phyloP scores from a whole-genome alignment of 306 rosid species.

The Canavalia gladiata region DNA sequence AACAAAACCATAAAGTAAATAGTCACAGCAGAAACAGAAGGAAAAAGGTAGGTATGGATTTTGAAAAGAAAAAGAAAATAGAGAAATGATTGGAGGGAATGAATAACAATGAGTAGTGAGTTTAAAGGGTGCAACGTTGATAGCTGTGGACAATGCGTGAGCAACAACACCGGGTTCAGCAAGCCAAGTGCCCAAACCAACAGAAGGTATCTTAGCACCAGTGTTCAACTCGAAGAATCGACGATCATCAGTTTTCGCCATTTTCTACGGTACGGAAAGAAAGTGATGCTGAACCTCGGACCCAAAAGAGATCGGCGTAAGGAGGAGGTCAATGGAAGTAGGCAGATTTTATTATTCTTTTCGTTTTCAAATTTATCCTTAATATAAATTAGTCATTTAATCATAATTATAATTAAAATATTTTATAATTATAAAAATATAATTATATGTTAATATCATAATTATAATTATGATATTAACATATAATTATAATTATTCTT shows the following conservation, averaged over 20 bases:
- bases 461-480: no score
- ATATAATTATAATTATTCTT: no score
- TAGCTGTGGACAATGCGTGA: slow-evolving; percentile 62
- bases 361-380: no score
- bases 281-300: no score
- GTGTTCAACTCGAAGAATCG: slow-evolving; percentile 71
- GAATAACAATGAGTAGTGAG: no score
- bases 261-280: background rate
- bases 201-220: slow-evolving; percentile 80
- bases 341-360: no score
- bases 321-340: no score
- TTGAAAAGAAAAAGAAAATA: background rate
- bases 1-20: background rate
- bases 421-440: no score
- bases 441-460: no score
- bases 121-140: slow-evolving; percentile 53
- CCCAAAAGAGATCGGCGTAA: no score
- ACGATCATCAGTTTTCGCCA: slow-evolving; percentile 36
- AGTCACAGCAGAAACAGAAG: background rate
- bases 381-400: no score
- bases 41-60: background rate
- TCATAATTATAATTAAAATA: no score
- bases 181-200: slow-evolving; percentile 85
- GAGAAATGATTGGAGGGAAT: background rate
- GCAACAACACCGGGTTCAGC: slow-evolving; percentile 68